phyloP scores from a whole-genome alignment of 2,329 filamentous ascomycete species.

The Curvularia verruculosa region DNA sequence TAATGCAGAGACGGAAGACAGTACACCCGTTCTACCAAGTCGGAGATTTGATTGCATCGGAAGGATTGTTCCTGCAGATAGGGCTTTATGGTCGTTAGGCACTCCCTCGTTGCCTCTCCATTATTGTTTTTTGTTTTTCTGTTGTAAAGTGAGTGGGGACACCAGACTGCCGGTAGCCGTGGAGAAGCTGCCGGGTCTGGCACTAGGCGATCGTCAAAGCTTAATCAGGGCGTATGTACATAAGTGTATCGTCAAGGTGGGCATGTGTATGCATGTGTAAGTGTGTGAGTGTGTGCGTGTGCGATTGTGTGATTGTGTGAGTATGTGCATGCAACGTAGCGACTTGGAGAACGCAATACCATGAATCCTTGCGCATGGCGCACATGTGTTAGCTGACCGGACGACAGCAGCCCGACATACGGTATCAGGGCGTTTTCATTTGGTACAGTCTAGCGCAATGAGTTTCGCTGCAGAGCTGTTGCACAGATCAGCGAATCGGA shows the following conservation, averaged over 20 bases:
- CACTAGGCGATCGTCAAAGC: neutral
- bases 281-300: too few relatives aligned
- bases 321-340: too few relatives aligned
- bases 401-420: neutral
- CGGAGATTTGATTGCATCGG: conserved; percentile 18
- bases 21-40: conserved; percentile 8
- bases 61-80: conserved; percentile 11
- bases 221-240: neutral
- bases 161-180: conserved; percentile 6
- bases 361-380: neutral
- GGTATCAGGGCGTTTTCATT: neutral
- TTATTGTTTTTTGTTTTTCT: neutral
- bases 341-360: neutral
- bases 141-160: neutral
- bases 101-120: neutral
- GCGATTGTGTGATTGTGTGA: too few relatives aligned
- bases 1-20: neutral
- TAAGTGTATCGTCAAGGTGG: neutral
- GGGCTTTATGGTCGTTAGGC: neutral
- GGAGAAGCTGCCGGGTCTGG: neutral
- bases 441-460: neutral
- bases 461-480: neutral
- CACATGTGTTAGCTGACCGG: neutral
- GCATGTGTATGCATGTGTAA: too few relatives aligned
- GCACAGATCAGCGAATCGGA: neutral